These are phyloP conservation scores for Populus hybrid DNA, from an alignment of 441 rosid species.

Conservation along the genomic window DNA sequence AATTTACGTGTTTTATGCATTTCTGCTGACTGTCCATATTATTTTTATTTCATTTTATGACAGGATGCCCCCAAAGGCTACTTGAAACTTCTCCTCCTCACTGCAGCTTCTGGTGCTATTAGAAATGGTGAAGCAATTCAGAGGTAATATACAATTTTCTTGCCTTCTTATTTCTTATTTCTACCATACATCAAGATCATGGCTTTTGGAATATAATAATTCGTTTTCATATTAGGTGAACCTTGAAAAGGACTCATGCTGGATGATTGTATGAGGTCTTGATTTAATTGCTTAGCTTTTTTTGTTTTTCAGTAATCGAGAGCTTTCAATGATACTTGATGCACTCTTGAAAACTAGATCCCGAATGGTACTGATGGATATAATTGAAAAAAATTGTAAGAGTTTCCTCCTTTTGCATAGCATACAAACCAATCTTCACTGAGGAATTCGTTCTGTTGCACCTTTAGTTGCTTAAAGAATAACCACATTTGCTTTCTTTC, in stretches of 20 bases:
- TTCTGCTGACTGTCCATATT: neutral
- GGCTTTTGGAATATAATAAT: neutral
- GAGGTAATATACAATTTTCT: constrained; percentile 45
- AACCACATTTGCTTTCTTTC: constrained; percentile 25
- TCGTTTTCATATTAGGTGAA: neutral
- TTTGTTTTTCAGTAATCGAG: constrained; percentile 78
- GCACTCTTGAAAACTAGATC: constrained; percentile 96
- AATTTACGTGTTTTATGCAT: neutral
- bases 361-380: constrained; percentile 63
- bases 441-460: neutral
- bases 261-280: too few relatives aligned
- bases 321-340: constrained; percentile 98
- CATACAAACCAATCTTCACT: constrained; percentile 1
- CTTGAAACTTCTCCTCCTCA: constrained; percentile 93
- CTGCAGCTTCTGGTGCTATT: constrained; percentile 84
- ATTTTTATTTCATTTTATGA: constrained; percentile 2
- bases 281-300: constrained; percentile 9
- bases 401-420: constrained; percentile 17
- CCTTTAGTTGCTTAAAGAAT: constrained; percentile 17
- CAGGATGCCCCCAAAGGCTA: constrained; percentile 95
- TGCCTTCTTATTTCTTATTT: neutral
- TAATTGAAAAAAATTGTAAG: constrained; percentile 89
- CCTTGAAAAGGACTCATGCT: neutral
- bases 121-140: constrained; percentile 90
- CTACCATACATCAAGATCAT: neutral